phyloP scores from a whole-genome alignment of 352 stramenopile genomes.

The Globisporangium yorkense region DNA sequence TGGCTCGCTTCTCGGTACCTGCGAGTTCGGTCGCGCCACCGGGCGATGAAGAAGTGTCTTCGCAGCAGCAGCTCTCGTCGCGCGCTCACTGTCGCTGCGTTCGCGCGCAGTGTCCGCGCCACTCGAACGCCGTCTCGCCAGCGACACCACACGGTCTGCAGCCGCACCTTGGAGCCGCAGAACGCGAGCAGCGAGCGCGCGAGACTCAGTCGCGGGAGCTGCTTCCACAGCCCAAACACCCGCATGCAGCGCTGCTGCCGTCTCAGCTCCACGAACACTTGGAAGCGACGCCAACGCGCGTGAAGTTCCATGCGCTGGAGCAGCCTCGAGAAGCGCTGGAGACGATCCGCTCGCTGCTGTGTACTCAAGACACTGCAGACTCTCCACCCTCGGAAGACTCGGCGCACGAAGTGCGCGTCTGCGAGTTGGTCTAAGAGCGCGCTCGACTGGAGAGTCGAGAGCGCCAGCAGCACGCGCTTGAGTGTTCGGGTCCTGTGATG shows the following conservation, averaged over 20 bases:
- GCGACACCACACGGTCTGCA: not conserved
- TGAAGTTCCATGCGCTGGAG: not conserved
- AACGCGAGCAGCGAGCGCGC: not conserved
- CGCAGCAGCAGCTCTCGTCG: not conserved
- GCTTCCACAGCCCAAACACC: not conserved
- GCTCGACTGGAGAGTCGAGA: constrained; percentile 1
- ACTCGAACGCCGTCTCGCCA: not conserved
- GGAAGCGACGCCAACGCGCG: not conserved
- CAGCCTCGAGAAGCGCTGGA: not conserved
- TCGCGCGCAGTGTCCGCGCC: not conserved
- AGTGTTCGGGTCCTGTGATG: not conserved
- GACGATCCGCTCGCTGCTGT: not conserved
- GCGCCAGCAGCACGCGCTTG: not conserved
- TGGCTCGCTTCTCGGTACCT: not conserved
- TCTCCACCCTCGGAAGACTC: not conserved
- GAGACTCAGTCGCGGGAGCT: not conserved
- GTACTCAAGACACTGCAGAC: not conserved
- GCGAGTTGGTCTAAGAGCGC: not conserved
- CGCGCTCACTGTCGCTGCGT: not conserved
- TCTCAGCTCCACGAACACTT: not conserved
- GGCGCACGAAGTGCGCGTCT: not conserved
- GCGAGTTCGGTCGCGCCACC: not conserved
- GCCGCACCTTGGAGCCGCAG: not conserved
- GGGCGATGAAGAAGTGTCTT: not conserved
- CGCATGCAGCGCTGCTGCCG: not conserved